phyloP scores from a whole-genome alignment of 2,329 filamentous ascomycete species.

The Penicillium hesseltinei region DNA sequence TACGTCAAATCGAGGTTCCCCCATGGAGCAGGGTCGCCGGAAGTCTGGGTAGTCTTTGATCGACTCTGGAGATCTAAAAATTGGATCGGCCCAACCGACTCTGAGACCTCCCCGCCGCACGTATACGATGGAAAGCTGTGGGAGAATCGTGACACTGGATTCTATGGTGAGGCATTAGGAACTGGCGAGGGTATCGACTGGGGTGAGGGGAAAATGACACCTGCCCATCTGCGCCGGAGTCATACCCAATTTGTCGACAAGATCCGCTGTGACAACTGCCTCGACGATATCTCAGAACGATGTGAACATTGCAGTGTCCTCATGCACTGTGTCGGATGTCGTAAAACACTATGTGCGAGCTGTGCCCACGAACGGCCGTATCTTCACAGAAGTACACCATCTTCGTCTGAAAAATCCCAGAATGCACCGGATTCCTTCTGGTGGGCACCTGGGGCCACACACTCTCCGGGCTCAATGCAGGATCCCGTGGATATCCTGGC shows the following conservation, averaged over 20 bases:
- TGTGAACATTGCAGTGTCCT: slow-evolving; percentile 61
- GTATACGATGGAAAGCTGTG: slow-evolving; percentile 53
- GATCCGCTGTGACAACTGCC: slow-evolving; percentile 55
- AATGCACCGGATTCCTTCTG: slow-evolving; percentile 47
- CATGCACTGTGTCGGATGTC: slow-evolving; percentile 61
- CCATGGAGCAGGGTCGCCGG: slow-evolving; percentile 48
- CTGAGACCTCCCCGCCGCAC: slow-evolving; percentile 25
- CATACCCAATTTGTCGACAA: slow-evolving; percentile 54
- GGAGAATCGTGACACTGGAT: slow-evolving; percentile 56
- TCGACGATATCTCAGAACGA: slow-evolving; percentile 53
- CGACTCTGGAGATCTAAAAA: slow-evolving; percentile 59
- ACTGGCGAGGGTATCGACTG: slow-evolving; percentile 44
- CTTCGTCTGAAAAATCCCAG: slow-evolving; percentile 9
- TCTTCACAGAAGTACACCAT: slow-evolving; percentile 28
- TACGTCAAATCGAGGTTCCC: slow-evolving; percentile 57
- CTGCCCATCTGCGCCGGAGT: slow-evolving; percentile 54
- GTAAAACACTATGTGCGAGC: slow-evolving; percentile 59
- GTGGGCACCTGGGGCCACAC: slow-evolving; percentile 58
- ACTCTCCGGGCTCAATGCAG: slow-evolving; percentile 59
- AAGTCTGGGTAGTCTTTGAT: slow-evolving; percentile 64
- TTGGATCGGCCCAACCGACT: slow-evolving; percentile 51
- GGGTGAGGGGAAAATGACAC: slow-evolving; percentile 55
- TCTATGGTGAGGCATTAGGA: slow-evolving; percentile 56
- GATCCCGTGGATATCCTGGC: slow-evolving; percentile 38
- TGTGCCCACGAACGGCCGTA: slow-evolving; percentile 58